Base-by-base conservation (phyloP, 179 eudicot species). In the Corrigiola litoralis region DNA sequence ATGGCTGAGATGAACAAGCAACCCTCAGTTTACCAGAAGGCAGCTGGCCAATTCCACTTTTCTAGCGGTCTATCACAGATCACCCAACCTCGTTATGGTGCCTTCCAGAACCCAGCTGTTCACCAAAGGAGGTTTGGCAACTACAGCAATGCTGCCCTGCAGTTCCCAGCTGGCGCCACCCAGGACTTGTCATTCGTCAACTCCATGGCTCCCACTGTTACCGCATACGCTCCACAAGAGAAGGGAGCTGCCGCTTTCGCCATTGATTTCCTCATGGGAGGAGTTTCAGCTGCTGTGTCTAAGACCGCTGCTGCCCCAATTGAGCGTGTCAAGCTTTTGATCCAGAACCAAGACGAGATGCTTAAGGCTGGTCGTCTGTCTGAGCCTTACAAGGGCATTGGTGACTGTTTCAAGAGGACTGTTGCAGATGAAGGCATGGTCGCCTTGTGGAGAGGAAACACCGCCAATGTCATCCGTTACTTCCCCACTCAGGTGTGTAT, bases 291-390 rank as follows among this genome's bases (percentile, higher is more conserved):
- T 59, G 95, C 95, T 45, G 90, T 87, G 60, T 87, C 95, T 4
- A 85, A 85, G 57, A 80, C 95, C 6, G 94, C 88, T 53, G 95
- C 95, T 34, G 95, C 95, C 50, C 95, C 95, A 4, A 85, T 87
- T 46, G 88, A 87, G 81, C 90, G 95, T 72, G 95, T 87, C 20
- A 87, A 85, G 75, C 84, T 87, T 20, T 78, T 87, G 88, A 87
- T 87, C 54, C 95, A 87, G 60, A 87, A 87, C 56, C 95, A 87
- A 67, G 95, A 87, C 54, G 95, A 85, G 46, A 85, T 85, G 91
- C 59, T 88, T 38, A 88, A 82, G 52, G 25, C 84, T 81, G 95
- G 95, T 27, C 81, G 95, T 73, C 87, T 88, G 5, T 55, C 84
- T 58, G 85, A 81, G 50, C 95, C 91, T 5, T 88, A 88, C 95